A percentile compares a stretch with the other conserved stretches of the same genome.
Conservation (phyloP, 106 monocot genomes). For the Iris macrosiphon region DNA sequence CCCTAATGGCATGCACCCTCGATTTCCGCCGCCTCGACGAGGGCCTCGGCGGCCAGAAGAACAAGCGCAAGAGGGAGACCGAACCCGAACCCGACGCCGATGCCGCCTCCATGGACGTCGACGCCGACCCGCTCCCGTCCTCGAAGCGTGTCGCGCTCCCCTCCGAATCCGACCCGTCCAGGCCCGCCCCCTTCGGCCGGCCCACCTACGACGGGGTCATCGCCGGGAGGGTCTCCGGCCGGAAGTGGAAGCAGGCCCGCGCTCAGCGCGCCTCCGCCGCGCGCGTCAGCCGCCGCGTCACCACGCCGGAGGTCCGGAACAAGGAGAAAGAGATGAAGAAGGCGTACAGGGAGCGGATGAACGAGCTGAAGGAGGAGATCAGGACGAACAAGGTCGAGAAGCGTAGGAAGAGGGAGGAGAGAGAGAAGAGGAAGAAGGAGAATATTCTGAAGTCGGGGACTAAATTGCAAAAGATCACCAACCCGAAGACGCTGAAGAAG, state of each 20-base stretch:
- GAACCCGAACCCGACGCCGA: neutral
- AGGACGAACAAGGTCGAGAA: conserved; percentile 68
- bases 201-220: conserved; percentile 88
- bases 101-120: conserved; percentile 46
- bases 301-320: conserved; percentile 42
- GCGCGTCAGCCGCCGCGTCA: conserved; percentile 29
- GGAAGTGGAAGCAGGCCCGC: conserved; percentile 90
- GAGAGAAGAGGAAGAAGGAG: conserved; percentile 95
- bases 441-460: conserved; percentile 67
- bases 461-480: conserved; percentile 75
- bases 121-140: conserved; percentile 22
- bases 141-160: conserved; percentile 71
- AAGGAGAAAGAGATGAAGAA: conserved; percentile 75
- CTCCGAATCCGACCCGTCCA: conserved; percentile 51
- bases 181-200: conserved; percentile 45
- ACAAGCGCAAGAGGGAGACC: conserved; percentile 71
- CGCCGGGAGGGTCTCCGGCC: conserved; percentile 75
- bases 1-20: conserved; percentile 69
- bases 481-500: conserved; percentile 92
- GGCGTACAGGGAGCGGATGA: conserved; percentile 63
- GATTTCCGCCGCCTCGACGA: conserved; percentile 94
- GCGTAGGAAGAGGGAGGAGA: conserved; percentile 77
- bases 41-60: conserved; percentile 75
- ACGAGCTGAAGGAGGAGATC: conserved; percentile 94
- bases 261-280: conserved; percentile 59